A percentile compares a stretch with the other conserved stretches of the same genome.
Conservation (phyloP, 2,329 filamentous ascomycete species). For the Fusarium newnesense region DNA sequence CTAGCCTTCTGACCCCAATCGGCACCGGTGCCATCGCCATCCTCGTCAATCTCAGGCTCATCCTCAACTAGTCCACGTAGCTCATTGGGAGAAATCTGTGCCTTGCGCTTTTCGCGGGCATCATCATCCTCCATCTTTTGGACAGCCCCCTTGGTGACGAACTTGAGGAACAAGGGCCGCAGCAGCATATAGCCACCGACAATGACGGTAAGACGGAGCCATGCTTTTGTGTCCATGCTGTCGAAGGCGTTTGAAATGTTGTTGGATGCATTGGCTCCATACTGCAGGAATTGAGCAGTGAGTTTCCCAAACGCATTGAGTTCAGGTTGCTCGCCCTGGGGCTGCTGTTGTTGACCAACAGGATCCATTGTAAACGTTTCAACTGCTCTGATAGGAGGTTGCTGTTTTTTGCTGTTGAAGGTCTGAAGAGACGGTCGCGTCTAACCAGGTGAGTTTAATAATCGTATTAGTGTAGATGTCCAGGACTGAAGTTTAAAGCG, state of each 20-base stretch:
- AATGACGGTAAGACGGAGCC: conserved; percentile 76
- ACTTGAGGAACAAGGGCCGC: conserved; percentile 78
- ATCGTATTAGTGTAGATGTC: not conserved
- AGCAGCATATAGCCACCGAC: conserved; percentile 79
- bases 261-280: conserved; percentile 53
- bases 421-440: not conserved
- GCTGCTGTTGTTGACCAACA: conserved; percentile 42
- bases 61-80: conserved; percentile 67
- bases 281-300: conserved; percentile 47
- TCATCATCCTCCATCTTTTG: conserved; percentile 71
- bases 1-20: conserved; percentile 78
- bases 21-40: conserved; percentile 58
- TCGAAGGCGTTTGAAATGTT: conserved; percentile 63
- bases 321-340: conserved; percentile 40
- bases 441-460: not conserved
- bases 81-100: conserved; percentile 72
- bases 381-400: not conserved
- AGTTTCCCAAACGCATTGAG: conserved; percentile 51
- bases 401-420: not conserved
- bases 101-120: conserved; percentile 62
- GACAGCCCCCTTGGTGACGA: conserved; percentile 71
- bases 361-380: conserved; percentile 35
- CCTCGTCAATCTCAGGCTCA: conserved; percentile 62
- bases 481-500: not conserved
- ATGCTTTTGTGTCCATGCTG: conserved; percentile 62